Conservation (phyloP, 805 yeast species). For the Clavispora asparagi region DNA sequence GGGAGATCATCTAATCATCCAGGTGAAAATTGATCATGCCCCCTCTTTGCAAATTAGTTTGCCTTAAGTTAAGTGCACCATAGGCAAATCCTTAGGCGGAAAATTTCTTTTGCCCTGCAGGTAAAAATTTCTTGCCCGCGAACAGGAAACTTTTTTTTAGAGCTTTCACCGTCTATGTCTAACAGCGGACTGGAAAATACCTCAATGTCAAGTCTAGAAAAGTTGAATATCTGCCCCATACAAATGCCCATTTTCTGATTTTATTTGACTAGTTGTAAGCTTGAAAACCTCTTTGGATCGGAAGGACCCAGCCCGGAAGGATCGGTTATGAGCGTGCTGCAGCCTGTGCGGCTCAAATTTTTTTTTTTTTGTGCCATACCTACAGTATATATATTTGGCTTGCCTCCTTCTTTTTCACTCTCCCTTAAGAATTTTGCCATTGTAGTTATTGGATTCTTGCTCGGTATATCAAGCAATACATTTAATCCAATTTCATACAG, state of each 20-base stretch:
- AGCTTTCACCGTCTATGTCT: background rate
- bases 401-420: background rate
- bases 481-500: background rate
- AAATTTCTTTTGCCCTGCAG: background rate
- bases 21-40: background rate
- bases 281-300: background rate
- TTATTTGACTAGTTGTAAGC: too few relatives aligned
- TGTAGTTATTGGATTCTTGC: background rate
- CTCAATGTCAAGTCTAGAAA: too few relatives aligned
- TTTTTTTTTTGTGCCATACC: background rate
- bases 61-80: background rate
- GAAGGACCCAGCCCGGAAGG: background rate
- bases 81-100: background rate
- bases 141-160: background rate
- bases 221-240: too few relatives aligned
- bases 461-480: background rate
- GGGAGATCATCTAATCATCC: background rate
- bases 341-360: constrained; percentile 4
- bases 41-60: background rate
- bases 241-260: too few relatives aligned
- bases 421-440: background rate
- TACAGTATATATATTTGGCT: constrained; percentile 1
- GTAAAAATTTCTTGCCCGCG: background rate
- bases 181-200: background rate
- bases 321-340: background rate